Evolutionary conservation across 2,329 filamentous ascomycete species (phyloP), one percentile per base, ranked within the genome.

Genomic region (Aspergillus sp.): DNA sequence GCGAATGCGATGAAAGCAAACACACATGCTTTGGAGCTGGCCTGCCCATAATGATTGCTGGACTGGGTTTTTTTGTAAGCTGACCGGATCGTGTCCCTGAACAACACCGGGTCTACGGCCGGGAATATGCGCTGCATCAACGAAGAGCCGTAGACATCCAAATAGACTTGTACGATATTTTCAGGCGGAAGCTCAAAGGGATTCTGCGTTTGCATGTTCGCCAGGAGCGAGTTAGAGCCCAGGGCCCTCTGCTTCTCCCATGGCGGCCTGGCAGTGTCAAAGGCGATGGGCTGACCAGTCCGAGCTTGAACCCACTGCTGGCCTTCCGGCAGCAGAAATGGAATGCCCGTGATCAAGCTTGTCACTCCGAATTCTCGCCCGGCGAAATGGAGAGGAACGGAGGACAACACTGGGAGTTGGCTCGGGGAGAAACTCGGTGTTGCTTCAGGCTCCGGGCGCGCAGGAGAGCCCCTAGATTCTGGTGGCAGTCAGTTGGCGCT

Each of bases 121-220:
- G 72, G 72, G 24, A 75, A 73, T 0, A 67, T 49, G 0, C 64
- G 53, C 7, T 58, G 57, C 35, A 71, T 52, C 1, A 64, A 45
- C 0, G 58, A 62, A 0, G 43, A 35, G 1, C 35, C 32, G 34
- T 53, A 67, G 4, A 53, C 41, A 1, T 49, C 39, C 7, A 63
- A 42, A 30, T 55, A 56, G 2, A 44, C 27, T 12, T 62, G 52
- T 1, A 63, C 45, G 4, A 51, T 26, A 0, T 24, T 36, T 30
- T 41, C 43, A 10, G 55, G 53, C 0, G 68, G 68, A 2, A 71
- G 48, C 5, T 57, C 43, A 32, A 52, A 49, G 12, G 37, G 24
- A 7, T 40, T 37, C 11, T 42, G 36, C n/a, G 37, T 33, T 15
- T 44, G 41, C 8, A 50, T 30, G 5, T 47, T 42, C 32, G 39